Conservation (phyloP, 1,284 basidiomycete genomes). For the Fistulinella staudtii region DNA sequence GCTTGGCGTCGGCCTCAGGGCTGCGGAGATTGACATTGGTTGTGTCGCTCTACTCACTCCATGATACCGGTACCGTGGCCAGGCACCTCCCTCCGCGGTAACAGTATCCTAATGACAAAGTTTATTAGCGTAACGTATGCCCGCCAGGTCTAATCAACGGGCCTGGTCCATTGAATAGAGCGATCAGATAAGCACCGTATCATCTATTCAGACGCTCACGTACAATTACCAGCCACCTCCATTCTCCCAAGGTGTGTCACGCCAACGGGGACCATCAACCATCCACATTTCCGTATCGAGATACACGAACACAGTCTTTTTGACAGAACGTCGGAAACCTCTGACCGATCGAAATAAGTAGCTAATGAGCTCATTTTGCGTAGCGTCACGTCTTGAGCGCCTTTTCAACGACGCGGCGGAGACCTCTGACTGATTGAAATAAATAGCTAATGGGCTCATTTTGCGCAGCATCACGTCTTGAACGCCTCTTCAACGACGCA, state of each 20-base stretch:
- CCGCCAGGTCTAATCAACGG: constrained; percentile 1
- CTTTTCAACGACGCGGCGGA: no score
- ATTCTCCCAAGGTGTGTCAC: constrained; percentile 1
- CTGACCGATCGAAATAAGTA: no score
- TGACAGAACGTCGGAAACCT: no score
- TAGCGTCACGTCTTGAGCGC: no score
- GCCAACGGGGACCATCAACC: not conserved
- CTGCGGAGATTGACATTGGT: constrained; percentile 20
- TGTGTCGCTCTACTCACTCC: constrained; percentile 22
- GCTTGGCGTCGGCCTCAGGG: constrained; percentile 20
- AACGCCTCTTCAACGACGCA: no score
- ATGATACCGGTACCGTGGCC: constrained; percentile 20
- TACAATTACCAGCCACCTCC: not conserved
- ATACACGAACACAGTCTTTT: no score
- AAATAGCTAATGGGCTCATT: no score
- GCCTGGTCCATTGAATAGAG: constrained; percentile 1
- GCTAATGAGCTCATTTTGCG: no score
- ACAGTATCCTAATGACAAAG: constrained; percentile 6
- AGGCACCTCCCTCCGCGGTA: constrained; percentile 23
- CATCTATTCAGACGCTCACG: not conserved
- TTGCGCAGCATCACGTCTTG: no score
- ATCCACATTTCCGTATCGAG: not conserved
- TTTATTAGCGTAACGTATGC: constrained; percentile 10
- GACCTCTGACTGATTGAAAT: no score
- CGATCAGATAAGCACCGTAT: constrained; percentile 7